Evolutionary conservation across 345 rosid genomes (phyloP), one percentile per base, ranked within the genome.

Genomic region (Melaleuca quinquenervia): DNA sequence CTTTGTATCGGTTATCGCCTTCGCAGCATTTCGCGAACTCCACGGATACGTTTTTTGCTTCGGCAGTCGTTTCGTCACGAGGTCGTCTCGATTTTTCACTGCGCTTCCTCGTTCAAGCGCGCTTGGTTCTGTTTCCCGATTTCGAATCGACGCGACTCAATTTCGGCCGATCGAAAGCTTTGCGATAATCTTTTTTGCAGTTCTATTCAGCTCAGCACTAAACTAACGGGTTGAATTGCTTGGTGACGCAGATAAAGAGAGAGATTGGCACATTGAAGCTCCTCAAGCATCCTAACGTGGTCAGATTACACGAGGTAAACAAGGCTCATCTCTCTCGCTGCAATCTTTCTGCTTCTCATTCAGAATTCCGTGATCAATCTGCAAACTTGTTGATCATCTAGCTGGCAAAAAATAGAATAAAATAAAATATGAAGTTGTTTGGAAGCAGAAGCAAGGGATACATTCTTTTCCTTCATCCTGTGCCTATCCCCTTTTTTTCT

Each of bases 241-340:
- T 8, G 20, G 50, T 54, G 41, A 62, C 86, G 86, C 94, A 97
- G 99, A 96, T 97, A 29, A 97, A 95, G 87, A 93, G 98, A 82
- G 99, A 97, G 91, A 96, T 97, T 85, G 93, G 90, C 56, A 97
- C 99, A 22, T 85, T 96, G 88, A 97, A 94, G 91, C 95, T 97
- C 82, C 92, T 97, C 52, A 95, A 94, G 84, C 99, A 97, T 90
- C 98, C 98, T 9, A 95, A 97, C 87, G 93, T 97, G 54, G 97
- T 97, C 55, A 91, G 98, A 82, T 93, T 97, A 85, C 92, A 94
- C 32, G 98, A 96, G 99, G 99, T 95, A 83, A 26, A 62, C 20
- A 41, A 18, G 32, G 8, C 74, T 41, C 18, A 53, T 70, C 18
- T 44, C 24, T 49, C 14, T 21, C 64, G 52, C 26, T 78, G 32